Conservation (phyloP, 2,329 filamentous ascomycete species). For the Trichoderma atroviride region DNA sequence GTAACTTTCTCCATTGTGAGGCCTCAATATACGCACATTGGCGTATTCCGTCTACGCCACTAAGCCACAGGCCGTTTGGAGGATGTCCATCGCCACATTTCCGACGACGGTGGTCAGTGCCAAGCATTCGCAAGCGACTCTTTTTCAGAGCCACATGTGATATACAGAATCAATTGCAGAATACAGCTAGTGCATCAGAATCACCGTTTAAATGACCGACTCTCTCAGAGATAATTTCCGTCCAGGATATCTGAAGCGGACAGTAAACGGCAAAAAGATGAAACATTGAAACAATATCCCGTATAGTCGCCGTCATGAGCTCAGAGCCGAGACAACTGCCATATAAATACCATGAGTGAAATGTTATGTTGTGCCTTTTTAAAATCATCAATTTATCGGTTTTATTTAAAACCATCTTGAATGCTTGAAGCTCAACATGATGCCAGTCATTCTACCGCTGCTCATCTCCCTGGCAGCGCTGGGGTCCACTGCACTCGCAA, state of each 20-base stretch:
- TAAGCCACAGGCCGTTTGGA: neutral
- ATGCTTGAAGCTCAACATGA: neutral
- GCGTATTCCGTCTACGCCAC: neutral
- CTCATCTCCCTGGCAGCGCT: neutral
- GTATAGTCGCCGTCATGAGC: neutral
- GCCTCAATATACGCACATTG: neutral
- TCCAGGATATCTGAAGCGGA: neutral
- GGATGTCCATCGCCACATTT: neutral
- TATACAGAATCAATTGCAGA: neutral
- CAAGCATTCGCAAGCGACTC: neutral
- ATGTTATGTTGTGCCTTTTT: too few relatives aligned
- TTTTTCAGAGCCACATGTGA: neutral
- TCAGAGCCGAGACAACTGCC: neutral
- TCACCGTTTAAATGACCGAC: neutral
- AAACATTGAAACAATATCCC: neutral
- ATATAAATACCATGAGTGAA: neutral
- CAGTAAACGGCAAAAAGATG: neutral
- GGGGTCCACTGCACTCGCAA: neutral
- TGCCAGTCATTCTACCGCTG: neutral
- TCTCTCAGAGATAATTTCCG: neutral
- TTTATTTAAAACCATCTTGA: fast-evolving
- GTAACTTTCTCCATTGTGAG: neutral
- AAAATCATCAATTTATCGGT: neutral
- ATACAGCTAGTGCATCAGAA: neutral
- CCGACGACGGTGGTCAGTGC: neutral